Conservation (phyloP, 108 stramenopile species). For the Conticribra guillardii region DNA sequence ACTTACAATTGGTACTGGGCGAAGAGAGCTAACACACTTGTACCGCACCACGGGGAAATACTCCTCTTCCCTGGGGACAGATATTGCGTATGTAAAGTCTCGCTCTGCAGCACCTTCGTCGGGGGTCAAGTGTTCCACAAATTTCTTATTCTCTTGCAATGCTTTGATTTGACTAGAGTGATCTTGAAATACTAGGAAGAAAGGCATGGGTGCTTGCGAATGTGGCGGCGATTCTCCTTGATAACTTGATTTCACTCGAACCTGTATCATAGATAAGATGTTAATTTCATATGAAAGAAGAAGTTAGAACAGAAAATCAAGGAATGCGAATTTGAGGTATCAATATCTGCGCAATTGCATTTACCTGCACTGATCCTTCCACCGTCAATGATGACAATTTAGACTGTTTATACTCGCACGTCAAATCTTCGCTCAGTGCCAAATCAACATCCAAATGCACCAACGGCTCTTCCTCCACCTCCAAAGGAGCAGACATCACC, state of each 20-base stretch:
- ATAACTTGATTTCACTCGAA: constrained; percentile 29
- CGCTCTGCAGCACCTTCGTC: constrained; percentile 41
- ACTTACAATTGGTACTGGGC: constrained; percentile 90
- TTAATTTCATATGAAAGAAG: constrained; percentile 41
- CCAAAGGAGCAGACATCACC: not conserved
- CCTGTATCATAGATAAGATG: no score
- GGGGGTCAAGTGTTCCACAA: constrained; percentile 49
- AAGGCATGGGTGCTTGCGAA: constrained; percentile 52
- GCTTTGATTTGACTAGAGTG: constrained; percentile 68
- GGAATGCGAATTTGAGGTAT: not conserved
- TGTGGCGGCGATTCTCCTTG: constrained; percentile 12
- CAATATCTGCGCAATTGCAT: not conserved
- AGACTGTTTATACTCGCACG: constrained; percentile 82
- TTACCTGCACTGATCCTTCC: constrained; percentile 78
- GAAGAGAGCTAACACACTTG: constrained; percentile 71
- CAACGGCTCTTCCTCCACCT: constrained; percentile 18
- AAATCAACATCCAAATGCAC: constrained; percentile 38
- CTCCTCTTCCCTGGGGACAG: constrained; percentile 71
- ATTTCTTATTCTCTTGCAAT: constrained; percentile 80
- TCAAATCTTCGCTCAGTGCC: constrained; percentile 88
- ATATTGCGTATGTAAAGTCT: constrained; percentile 58
- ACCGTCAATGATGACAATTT: constrained; percentile 77
- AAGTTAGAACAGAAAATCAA: not conserved
- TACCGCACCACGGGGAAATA: constrained; percentile 86
- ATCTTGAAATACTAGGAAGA: constrained; percentile 69